Evolutionary conservation across 176 grass and related monocot species (phyloP).

Genomic region (Lolium multiflorum): DNA sequence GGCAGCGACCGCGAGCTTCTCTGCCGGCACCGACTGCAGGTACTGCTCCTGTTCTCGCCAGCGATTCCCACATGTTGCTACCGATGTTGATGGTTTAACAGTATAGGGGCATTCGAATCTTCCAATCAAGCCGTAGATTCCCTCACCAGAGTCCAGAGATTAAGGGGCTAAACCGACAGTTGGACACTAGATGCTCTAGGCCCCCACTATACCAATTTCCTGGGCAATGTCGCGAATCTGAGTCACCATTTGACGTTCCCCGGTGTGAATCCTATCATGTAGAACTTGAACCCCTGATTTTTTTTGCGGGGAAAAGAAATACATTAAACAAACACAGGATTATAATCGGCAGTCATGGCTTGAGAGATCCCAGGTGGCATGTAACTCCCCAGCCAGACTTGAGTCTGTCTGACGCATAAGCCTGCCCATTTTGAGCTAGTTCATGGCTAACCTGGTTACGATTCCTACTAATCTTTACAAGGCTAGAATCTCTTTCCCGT

Average conservation of each 20-base stretch:
- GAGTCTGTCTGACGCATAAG: no score
- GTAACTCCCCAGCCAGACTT: no score
- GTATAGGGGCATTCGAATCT: background rate
- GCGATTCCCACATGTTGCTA: background rate
- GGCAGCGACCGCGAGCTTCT: background rate
- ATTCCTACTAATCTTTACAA: no score
- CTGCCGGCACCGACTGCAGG: background rate
- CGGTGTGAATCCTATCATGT: background rate
- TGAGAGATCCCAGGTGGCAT: no score
- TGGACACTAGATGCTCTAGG: background rate
- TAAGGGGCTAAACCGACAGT: background rate
- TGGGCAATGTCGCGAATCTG: background rate
- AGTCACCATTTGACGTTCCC: background rate
- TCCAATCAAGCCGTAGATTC: no score
- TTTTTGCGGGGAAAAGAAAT: background rate
- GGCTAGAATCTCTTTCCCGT: no score
- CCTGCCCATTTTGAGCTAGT: no score
- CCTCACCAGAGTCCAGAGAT: background rate
- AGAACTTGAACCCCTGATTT: background rate
- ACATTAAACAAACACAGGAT: background rate
- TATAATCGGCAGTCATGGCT: no score
- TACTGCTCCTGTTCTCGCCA: background rate
- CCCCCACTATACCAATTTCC: background rate
- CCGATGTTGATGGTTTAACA: background rate
- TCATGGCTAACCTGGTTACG: no score